Percentiles rank a stretch among this genome's conserved stretches.
Evolutionary conservation across 2,329 filamentous ascomycete species (phyloP).

Genomic region (Meredithiella fracta): DNA sequence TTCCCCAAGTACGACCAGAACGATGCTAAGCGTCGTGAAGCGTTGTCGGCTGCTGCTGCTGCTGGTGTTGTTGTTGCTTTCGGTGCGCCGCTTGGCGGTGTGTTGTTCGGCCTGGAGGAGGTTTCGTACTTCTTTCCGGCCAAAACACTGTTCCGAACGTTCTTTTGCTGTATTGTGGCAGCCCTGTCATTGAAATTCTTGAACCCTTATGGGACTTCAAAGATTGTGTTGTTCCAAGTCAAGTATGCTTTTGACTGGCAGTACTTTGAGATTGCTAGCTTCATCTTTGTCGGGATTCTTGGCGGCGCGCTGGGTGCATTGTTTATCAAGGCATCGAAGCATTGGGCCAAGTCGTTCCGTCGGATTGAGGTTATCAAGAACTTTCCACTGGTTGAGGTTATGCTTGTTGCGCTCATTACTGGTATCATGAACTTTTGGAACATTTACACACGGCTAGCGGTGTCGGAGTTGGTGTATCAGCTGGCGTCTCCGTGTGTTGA

Average conservation of each 20-base stretch:
- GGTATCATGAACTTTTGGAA: conserved; percentile 89
- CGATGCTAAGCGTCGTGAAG: conserved; percentile 83
- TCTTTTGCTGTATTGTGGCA: conserved; percentile 93
- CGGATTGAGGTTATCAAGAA: conserved; percentile 64
- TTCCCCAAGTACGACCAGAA: conserved; percentile 89
- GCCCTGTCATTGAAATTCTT: conserved; percentile 85
- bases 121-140: conserved; percentile 95
- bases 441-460: conserved; percentile 68
- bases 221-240: conserved; percentile 93
- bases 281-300: conserved; percentile 70
- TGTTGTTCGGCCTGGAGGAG: conserved; percentile 87
- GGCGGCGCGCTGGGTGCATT: conserved; percentile 74
- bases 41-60: conserved; percentile 81
- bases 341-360: conserved; percentile 82
- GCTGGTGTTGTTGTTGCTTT: conserved; percentile 90
- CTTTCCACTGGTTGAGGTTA: conserved; percentile 72
- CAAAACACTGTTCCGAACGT: conserved; percentile 91
- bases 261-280: conserved; percentile 74
- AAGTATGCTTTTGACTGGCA: conserved; percentile 84
- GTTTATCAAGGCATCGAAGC: conserved; percentile 87
- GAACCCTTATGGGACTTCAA: conserved; percentile 88
- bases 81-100: conserved; percentile 71
- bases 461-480: conserved; percentile 80
- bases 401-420: conserved; percentile 72
- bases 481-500: conserved; percentile 74